Percentiles rank a stretch among this genome's conserved stretches.
phyloP scores from a whole-genome alignment of 75 land plant genomes.

The Adiantum capillusveneris region DNA sequence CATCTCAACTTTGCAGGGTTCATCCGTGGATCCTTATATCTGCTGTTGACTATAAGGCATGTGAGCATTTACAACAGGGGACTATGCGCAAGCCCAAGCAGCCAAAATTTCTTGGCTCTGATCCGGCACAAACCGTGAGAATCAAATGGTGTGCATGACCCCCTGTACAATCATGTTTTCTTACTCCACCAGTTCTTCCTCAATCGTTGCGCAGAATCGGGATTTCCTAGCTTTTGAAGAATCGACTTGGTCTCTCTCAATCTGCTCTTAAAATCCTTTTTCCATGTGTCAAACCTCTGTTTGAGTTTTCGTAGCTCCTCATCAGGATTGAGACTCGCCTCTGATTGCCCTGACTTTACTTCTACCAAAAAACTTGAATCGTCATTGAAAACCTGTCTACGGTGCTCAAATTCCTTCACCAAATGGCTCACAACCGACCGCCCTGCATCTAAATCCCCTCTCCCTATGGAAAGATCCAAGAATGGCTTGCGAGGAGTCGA shows the following conservation, averaged over 20 bases:
- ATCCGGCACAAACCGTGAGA: no score
- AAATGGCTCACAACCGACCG: slow-evolving; percentile 40
- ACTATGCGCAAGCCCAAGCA: no score
- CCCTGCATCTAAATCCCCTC: slow-evolving; percentile 48
- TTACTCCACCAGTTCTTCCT: slow-evolving; percentile 87
- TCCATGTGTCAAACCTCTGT: slow-evolving; percentile 71
- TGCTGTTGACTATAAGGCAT: no score
- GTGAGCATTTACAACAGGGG: no score
- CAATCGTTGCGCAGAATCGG: slow-evolving; percentile 31
- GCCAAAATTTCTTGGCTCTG: no score
- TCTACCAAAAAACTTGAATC: slow-evolving; percentile 63
- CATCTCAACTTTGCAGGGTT: no score
- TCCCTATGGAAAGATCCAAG: slow-evolving; percentile 14
- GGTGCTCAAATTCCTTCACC: slow-evolving; percentile 73
- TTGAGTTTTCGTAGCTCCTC: slow-evolving; percentile 67
- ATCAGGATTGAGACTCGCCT: slow-evolving; percentile 41
- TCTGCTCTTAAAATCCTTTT: slow-evolving; percentile 71
- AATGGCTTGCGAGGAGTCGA: slow-evolving; percentile 19
- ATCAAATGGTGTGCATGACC: no score
- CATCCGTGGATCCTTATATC: no score
- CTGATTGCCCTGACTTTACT: slow-evolving; percentile 40
- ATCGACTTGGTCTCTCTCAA: slow-evolving; percentile 61
- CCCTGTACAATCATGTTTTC: slow-evolving; percentile 7
- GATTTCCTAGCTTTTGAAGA: slow-evolving; percentile 52
- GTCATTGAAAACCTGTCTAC: slow-evolving; percentile 64